phyloP scores from a whole-genome alignment of 2,329 filamentous ascomycete genomes.

The Fusarium dimerum region DNA sequence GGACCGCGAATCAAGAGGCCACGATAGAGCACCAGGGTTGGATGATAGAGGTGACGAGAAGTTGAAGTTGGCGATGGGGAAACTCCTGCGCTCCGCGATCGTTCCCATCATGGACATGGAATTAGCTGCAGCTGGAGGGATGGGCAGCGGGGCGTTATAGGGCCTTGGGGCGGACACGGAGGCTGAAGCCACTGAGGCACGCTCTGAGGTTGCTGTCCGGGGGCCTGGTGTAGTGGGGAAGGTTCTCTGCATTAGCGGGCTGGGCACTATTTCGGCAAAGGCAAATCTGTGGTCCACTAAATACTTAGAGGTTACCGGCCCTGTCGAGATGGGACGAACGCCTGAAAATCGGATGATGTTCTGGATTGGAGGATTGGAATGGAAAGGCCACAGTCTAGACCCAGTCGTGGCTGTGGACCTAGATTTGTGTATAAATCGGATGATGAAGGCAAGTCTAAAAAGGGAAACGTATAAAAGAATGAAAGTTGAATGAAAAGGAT shows the following conservation, averaged over 20 bases:
- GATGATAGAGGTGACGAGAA: conserved; percentile 17
- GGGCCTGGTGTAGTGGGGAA: conserved; percentile 19
- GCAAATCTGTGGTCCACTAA: too few species aligned
- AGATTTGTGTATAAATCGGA: not conserved
- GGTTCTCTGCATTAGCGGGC: conserved; percentile 27
- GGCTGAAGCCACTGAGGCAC: conserved; percentile 6
- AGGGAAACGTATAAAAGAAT: too few species aligned
- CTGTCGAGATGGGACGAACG: too few species aligned
- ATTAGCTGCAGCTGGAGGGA: conserved; percentile 4
- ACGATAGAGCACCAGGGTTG: conserved; percentile 13
- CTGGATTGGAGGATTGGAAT: not conserved
- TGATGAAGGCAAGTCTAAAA: too few species aligned
- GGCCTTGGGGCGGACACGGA: not conserved
- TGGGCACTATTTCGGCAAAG: conserved; percentile 1
- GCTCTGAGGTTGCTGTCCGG: conserved; percentile 21
- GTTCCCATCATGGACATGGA: conserved; percentile 25
- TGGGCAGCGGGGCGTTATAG: not conserved
- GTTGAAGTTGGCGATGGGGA: conserved; percentile 22
- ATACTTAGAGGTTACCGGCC: too few species aligned
- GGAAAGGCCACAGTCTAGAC: not conserved
- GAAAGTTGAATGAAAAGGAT: not conserved
- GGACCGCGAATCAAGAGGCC: conserved; percentile 20
- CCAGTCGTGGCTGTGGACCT: not conserved
- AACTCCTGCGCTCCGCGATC: conserved; percentile 27
- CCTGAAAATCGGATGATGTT: not conserved